A percentile compares a stretch with the other conserved stretches of the same genome.
phyloP scores from a whole-genome alignment of 768 basidiomycete genomes.

The Mycena filopes region DNA sequence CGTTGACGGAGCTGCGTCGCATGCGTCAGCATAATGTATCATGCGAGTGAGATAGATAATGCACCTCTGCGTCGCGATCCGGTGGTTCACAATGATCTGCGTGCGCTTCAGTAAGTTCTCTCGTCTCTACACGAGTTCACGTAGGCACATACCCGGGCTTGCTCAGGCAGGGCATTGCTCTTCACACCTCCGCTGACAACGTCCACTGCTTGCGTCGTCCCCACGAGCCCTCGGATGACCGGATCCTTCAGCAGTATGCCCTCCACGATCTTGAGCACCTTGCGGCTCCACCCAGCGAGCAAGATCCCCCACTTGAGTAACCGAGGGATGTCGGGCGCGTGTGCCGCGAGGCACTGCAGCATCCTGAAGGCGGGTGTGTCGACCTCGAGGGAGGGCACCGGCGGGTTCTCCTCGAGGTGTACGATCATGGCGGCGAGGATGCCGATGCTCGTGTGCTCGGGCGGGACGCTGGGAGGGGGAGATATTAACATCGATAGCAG shows the following conservation, averaged over 20 bases:
- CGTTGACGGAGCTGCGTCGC: slow-evolving; percentile 49
- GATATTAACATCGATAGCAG: slow-evolving; percentile 39
- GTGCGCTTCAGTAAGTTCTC: too few relatives aligned
- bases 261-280: slow-evolving; percentile 53
- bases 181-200: slow-evolving; percentile 54
- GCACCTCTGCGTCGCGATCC: slow-evolving; percentile 55
- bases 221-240: slow-evolving; percentile 43
- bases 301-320: slow-evolving; percentile 45
- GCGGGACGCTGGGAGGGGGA: slow-evolving; percentile 21
- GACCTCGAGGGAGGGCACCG: slow-evolving; percentile 43
- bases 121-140: too few relatives aligned
- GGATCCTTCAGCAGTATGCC: slow-evolving; percentile 39
- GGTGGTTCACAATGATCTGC: slow-evolving; percentile 58
- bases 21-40: background rate
- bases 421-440: slow-evolving; percentile 64
- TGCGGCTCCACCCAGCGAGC: slow-evolving; percentile 45
- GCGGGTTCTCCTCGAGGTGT: slow-evolving; percentile 60
- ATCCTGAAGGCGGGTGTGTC: slow-evolving; percentile 43
- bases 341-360: slow-evolving; percentile 59
- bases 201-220: slow-evolving; percentile 70
- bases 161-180: slow-evolving; percentile 68
- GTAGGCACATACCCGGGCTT: slow-evolving; percentile 38
- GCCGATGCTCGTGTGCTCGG: slow-evolving; percentile 56
- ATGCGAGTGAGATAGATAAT: background rate
- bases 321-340: slow-evolving; percentile 54